These are phyloP conservation scores for Wickerhamomyces alni DNA, from an alignment of 805 yeast species.

Conservation along the genomic window DNA sequence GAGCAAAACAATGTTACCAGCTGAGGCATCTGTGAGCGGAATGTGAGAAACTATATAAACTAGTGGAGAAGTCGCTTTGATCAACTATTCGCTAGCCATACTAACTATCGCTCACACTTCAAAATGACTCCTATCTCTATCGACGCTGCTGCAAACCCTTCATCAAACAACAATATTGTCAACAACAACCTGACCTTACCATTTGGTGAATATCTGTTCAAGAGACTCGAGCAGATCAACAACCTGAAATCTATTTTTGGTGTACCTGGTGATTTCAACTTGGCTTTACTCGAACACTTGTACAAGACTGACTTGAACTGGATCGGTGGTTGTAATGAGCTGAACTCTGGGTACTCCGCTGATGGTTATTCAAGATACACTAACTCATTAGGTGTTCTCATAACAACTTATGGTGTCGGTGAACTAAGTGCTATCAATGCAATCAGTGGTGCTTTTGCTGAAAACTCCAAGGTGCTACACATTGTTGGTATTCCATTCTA, in stretches of 20 bases:
- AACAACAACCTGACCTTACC: slow-evolving; percentile 27
- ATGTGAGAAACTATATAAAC: background rate
- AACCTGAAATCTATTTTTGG: slow-evolving; percentile 64
- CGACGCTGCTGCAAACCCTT: background rate
- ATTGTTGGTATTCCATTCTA: slow-evolving; percentile 63
- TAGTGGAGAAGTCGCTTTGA: background rate
- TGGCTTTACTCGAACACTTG: slow-evolving; percentile 61
- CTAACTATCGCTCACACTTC: background rate
- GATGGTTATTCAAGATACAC: slow-evolving; percentile 79
- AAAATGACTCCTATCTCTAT: slow-evolving; percentile 11
- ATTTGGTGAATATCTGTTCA: slow-evolving; percentile 61
- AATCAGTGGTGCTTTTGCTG: slow-evolving; percentile 77
- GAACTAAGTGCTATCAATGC: slow-evolving; percentile 84
- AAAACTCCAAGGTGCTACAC: slow-evolving; percentile 72
- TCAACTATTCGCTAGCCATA: too few species aligned
- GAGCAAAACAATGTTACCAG: too few species aligned
- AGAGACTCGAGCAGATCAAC: slow-evolving; percentile 43
- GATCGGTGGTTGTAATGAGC: slow-evolving; percentile 84
- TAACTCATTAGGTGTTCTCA: slow-evolving; percentile 56
- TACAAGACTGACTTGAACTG: slow-evolving; percentile 53
- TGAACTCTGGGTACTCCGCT: slow-evolving; percentile 85
- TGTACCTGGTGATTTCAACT: slow-evolving; percentile 75
- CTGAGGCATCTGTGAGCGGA: too few species aligned
- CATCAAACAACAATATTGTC: background rate
- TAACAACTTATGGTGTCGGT: slow-evolving; percentile 81